These are phyloP conservation scores for Trichaptum fuscoviolaceum DNA, from an alignment of 768 basidiomycete species.

Conservation along the genomic window DNA sequence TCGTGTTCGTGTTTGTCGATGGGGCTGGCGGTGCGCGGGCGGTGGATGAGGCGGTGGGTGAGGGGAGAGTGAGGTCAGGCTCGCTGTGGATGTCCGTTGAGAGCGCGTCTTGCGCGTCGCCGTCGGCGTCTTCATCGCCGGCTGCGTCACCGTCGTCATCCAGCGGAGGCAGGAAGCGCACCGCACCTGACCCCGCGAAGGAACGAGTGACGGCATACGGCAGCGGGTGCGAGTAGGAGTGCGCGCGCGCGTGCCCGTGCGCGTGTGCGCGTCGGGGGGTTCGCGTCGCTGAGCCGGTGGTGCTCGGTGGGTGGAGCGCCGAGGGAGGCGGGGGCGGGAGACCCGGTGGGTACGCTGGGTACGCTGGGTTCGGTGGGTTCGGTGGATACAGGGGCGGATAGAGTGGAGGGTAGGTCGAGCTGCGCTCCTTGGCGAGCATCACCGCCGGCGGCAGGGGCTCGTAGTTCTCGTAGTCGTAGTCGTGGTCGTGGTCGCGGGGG, in stretches of 20 bases:
- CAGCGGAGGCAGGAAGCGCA: neutral
- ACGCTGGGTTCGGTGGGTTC: too few species aligned
- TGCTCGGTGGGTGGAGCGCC: too few species aligned
- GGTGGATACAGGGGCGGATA: neutral
- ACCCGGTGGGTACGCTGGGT: too few species aligned
- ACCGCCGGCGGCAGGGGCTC: constrained; percentile 16
- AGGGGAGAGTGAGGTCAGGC: constrained; percentile 12
- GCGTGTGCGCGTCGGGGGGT: too few species aligned
- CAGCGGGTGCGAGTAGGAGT: neutral
- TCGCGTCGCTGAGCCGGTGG: too few species aligned
- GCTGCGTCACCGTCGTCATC: neutral
- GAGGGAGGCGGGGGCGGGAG: constrained; percentile 9
- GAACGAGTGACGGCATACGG: too few species aligned
- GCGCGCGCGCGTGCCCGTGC: too few species aligned
- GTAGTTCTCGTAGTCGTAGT: constrained; percentile 24
- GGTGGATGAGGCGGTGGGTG: constrained; percentile 25
- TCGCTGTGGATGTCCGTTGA: constrained; percentile 11
- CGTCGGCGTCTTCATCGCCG: neutral
- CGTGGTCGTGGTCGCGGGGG: constrained; percentile 26
- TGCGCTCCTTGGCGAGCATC: constrained; percentile 19
- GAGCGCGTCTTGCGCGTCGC: neutral
- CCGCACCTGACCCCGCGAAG: too few species aligned
- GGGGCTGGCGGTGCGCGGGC: constrained; percentile 27
- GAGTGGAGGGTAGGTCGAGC: neutral
- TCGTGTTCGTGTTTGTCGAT: neutral